phyloP scores from a whole-genome alignment of 257 asterid genomes.

The Scutellaria minor region DNA sequence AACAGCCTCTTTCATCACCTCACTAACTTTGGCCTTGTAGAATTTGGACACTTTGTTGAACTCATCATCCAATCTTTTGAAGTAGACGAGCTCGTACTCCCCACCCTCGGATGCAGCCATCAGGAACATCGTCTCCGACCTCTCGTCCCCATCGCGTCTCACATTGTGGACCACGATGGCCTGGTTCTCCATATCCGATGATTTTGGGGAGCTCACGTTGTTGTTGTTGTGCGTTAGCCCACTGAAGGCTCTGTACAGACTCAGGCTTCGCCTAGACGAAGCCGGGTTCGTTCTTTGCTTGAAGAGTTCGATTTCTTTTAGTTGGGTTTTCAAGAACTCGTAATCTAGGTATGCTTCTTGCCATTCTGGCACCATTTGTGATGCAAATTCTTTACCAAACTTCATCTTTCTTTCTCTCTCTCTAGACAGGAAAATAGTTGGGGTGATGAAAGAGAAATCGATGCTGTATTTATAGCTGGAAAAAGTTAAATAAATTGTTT shows the following conservation, averaged over 20 bases:
- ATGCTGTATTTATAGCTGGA: too few species aligned
- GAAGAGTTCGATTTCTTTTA: slow-evolving; percentile 42
- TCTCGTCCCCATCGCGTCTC: slow-evolving; percentile 33
- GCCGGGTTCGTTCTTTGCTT: slow-evolving; percentile 32
- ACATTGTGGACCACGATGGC: slow-evolving; percentile 39
- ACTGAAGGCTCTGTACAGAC: slow-evolving; percentile 54
- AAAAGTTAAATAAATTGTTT: too few species aligned
- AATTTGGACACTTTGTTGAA: slow-evolving; percentile 52
- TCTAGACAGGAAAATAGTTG: neutral
- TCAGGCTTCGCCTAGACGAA: too few species aligned
- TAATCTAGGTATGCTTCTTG: slow-evolving; percentile 59
- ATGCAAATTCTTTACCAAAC: slow-evolving; percentile 51
- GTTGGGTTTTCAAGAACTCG: slow-evolving; percentile 31
- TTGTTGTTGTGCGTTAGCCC: slow-evolving; percentile 37
- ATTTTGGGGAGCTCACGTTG: slow-evolving; percentile 10
- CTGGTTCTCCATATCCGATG: slow-evolving; percentile 37
- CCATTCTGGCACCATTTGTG: slow-evolving; percentile 65
- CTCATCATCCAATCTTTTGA: slow-evolving; percentile 50
- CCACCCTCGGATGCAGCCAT: slow-evolving; percentile 47
- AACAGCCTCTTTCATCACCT: slow-evolving; percentile 51
- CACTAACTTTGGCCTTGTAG: slow-evolving; percentile 46
- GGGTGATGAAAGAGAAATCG: too few species aligned
- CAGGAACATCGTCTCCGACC: slow-evolving; percentile 45
- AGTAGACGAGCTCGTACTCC: slow-evolving; percentile 46
- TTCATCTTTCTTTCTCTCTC: slow-evolving; percentile 36